phyloP scores from a whole-genome alignment of 2,329 filamentous ascomycete species.

The Hypoxylon sp. region DNA sequence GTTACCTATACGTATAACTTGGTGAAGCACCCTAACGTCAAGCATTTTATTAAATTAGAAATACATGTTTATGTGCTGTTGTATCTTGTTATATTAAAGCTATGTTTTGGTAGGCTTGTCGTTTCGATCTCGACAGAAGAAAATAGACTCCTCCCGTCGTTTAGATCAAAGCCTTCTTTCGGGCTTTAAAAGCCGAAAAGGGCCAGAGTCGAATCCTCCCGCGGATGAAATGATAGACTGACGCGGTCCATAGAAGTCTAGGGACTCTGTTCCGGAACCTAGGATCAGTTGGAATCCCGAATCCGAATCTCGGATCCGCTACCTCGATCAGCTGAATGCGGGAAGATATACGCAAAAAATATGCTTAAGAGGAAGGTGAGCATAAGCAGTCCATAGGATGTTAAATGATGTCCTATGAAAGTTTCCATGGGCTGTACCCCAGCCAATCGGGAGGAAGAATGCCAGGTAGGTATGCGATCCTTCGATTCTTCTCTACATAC shows the following conservation, averaged over 20 bases:
- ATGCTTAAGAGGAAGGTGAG: not conserved
- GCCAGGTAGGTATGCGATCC: not conserved
- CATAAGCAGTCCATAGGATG: not conserved
- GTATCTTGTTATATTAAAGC: no score
- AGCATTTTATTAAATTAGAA: no score
- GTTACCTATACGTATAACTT: not conserved
- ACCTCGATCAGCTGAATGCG: not conserved
- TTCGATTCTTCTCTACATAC: conserved; percentile 11
- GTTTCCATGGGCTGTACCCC: not conserved
- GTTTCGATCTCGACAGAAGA: not conserved
- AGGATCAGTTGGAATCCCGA: conserved; percentile 1
- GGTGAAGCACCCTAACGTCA: not conserved
- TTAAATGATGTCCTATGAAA: not conserved
- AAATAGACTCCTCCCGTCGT: not conserved
- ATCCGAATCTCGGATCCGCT: not conserved
- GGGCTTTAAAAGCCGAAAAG: not conserved
- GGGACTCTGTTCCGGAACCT: not conserved
- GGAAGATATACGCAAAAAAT: not conserved
- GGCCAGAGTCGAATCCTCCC: not conserved
- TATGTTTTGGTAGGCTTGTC: not conserved
- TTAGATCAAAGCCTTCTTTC: not conserved
- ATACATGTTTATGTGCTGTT: no score
- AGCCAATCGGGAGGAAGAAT: not conserved
- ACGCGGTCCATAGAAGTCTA: no score
- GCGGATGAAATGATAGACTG: not conserved